A percentile compares a stretch with the other conserved stretches of the same genome.
Conservation (phyloP, 352 stramenopile species). For the Phytophthora colocasiae region DNA sequence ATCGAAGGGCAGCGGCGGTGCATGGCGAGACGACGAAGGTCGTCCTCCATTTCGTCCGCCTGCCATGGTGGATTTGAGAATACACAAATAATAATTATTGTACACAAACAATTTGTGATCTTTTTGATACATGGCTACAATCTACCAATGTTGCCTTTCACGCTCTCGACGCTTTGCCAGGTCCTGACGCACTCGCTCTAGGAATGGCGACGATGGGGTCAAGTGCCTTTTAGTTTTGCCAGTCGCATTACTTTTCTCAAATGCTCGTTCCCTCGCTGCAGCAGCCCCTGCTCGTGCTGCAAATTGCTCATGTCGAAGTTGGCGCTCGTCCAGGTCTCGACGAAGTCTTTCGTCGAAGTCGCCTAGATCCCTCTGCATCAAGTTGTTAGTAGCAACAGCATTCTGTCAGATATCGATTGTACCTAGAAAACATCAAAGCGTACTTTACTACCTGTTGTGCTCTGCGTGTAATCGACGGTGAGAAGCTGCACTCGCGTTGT, state of each 20-base stretch:
- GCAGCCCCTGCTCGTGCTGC: conserved; percentile 25
- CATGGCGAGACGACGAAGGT: conserved; percentile 14
- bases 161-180: conserved; percentile 50
- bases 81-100: neutral
- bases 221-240: conserved; percentile 17
- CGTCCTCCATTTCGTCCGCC: conserved; percentile 15
- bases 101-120: neutral
- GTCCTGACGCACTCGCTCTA: conserved; percentile 55
- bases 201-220: conserved; percentile 35
- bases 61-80: conserved; percentile 14
- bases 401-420: neutral
- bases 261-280: conserved; percentile 12
- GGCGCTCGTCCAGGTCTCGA: conserved; percentile 59
- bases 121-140: conserved; percentile 2
- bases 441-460: conserved; percentile 33
- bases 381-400: neutral
- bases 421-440: neutral
- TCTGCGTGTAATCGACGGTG: conserved; percentile 55
- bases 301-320: conserved; percentile 45
- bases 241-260: conserved; percentile 12
- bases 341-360: conserved; percentile 69
- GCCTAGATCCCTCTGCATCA: conserved; percentile 43
- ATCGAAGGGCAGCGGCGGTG: conserved; percentile 38
- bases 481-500: conserved; percentile 63
- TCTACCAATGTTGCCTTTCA: conserved; percentile 20